These are phyloP conservation scores for Candida neerlandica DNA, from an alignment of 1,139 yeast species.

Conservation along the genomic window DNA sequence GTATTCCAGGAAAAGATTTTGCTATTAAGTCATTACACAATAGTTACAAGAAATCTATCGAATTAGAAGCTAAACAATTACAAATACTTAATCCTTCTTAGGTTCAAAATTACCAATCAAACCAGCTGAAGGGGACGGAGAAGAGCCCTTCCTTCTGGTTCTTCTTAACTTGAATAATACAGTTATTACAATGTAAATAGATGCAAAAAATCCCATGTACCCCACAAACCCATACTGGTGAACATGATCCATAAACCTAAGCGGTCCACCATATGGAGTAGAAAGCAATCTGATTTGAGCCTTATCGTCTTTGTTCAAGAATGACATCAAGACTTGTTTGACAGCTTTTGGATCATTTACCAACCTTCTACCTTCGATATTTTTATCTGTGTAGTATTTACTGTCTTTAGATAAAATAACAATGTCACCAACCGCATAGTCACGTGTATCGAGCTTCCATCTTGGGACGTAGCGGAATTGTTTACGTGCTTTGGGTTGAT, in stretches of 20 bases:
- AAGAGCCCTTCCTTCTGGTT: constrained; percentile 7
- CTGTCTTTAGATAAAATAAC: constrained; percentile 36
- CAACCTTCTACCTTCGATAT: constrained; percentile 30
- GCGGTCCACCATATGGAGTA: constrained; percentile 43
- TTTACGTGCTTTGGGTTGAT: constrained; percentile 38
- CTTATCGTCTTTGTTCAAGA: constrained; percentile 32
- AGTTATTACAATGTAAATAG: constrained; percentile 13
- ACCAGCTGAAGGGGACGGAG: constrained; percentile 16
- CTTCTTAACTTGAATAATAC: constrained; percentile 10
- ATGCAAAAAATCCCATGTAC: constrained; percentile 31
- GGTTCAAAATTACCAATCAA: constrained; percentile 23
- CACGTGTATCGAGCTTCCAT: constrained; percentile 40
- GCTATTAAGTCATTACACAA: constrained; percentile 34
- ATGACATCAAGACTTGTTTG: constrained; percentile 31
- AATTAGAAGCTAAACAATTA: constrained; percentile 40
- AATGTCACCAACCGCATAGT: constrained; percentile 47
- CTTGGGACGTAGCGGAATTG: constrained; percentile 37
- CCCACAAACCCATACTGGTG: constrained; percentile 51
- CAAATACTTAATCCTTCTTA: constrained; percentile 29
- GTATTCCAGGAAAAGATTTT: constrained; percentile 36
- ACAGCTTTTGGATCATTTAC: constrained; percentile 32
- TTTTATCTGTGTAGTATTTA: constrained; percentile 36
- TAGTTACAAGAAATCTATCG: constrained; percentile 46
- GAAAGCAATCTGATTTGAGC: constrained; percentile 34
- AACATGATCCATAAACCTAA: constrained; percentile 46